phyloP scores from a whole-genome alignment of 139 green algal species.

The Diplosphaera chodatii region DNA sequence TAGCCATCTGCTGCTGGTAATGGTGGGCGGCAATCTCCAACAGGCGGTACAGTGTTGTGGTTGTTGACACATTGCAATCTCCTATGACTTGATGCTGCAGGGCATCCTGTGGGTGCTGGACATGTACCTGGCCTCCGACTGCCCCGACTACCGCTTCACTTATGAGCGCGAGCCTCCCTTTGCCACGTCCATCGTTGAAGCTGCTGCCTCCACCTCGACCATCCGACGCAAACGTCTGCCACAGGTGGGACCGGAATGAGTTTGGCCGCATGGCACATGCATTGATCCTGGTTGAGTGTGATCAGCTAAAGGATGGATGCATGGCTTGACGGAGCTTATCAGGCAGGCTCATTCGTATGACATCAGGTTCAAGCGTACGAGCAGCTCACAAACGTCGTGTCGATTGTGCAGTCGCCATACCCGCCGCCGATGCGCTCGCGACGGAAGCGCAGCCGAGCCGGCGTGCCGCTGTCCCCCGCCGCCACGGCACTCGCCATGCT shows the following conservation, averaged over 20 bases:
- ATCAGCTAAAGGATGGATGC: background rate
- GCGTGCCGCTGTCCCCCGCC: background rate
- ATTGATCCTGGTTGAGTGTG: too few relatives aligned
- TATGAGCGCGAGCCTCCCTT: slow-evolving; percentile 27
- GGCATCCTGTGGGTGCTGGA: slow-evolving; percentile 2
- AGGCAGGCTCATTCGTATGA: too few relatives aligned
- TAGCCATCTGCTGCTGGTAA: too few relatives aligned
- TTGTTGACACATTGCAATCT: too few relatives aligned
- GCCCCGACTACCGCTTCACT: slow-evolving; percentile 59
- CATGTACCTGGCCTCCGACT: slow-evolving; percentile 61
- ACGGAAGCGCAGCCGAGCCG: background rate
- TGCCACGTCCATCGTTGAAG: slow-evolving; percentile 11
- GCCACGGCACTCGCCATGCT: background rate
- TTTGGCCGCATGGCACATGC: too few relatives aligned
- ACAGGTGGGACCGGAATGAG: background rate
- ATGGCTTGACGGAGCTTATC: too few relatives aligned
- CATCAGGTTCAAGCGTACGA: background rate
- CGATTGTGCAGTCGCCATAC: background rate
- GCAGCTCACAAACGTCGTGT: background rate
- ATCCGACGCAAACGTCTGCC: background rate
- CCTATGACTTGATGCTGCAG: too few relatives aligned
- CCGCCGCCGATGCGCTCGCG: slow-evolving; percentile 16
- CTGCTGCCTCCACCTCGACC: background rate
- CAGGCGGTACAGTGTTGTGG: too few relatives aligned
- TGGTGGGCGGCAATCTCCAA: too few relatives aligned